Percentiles rank a stretch among this genome's conserved stretches.
These are phyloP conservation scores for Calonectria pseudoreteaudii DNA, from an alignment of 2,329 filamentous ascomycete species.

Conservation along the genomic window DNA sequence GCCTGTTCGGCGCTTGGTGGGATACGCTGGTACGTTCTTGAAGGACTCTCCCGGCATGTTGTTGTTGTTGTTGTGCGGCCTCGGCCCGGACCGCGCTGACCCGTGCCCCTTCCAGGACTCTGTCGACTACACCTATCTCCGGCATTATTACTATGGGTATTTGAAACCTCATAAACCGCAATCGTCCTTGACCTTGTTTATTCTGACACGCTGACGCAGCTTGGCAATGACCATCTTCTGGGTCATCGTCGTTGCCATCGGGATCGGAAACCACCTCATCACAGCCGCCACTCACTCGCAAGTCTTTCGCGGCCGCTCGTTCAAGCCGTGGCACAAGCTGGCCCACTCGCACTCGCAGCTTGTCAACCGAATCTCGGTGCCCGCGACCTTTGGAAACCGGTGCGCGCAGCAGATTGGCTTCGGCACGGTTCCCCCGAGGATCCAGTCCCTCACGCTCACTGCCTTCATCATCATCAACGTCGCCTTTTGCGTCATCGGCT, in stretches of 20 bases:
- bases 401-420: constrained; percentile 58
- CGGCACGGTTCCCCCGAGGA: constrained; percentile 57
- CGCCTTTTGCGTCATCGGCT: constrained; percentile 50
- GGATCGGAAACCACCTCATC: constrained; percentile 47
- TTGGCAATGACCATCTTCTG: constrained; percentile 55
- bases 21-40: constrained; percentile 51
- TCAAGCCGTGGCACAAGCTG: background rate
- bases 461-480: constrained; percentile 54
- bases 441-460: constrained; percentile 56
- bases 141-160: constrained; percentile 55
- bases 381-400: constrained; percentile 57
- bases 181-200: background rate
- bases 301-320: background rate
- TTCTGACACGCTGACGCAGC: constrained; percentile 33
- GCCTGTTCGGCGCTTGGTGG: constrained; percentile 50
- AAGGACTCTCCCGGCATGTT: background rate
- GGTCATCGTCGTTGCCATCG: constrained; percentile 51
- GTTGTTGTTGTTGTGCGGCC: background rate
- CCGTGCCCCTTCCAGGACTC: constrained; percentile 44
- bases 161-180: background rate
- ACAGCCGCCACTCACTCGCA: constrained; percentile 23
- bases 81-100: constrained; percentile 10
- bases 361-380: constrained; percentile 49
- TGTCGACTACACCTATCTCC: constrained; percentile 47
- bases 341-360: constrained; percentile 42